Percentiles rank a stretch among this genome's conserved stretches.
These are phyloP conservation scores for Cladosporium oxysporum DNA, from an alignment of 2,329 filamentous ascomycete genomes.

Conservation along the genomic window DNA sequence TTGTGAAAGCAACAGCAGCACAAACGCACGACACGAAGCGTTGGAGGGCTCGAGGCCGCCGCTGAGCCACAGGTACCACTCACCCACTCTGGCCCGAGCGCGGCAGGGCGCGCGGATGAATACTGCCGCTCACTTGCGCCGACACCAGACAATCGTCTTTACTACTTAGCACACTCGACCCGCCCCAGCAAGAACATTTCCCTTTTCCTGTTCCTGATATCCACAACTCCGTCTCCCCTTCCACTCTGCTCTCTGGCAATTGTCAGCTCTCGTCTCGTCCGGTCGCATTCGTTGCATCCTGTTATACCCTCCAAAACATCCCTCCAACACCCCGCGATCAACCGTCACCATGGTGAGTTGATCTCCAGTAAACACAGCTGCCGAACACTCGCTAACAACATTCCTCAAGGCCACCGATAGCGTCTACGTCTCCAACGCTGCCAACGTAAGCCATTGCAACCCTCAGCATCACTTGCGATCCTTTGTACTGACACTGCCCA, in stretches of 20 bases:
- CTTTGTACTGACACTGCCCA: slow-evolving; percentile 50
- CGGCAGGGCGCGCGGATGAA: slow-evolving; percentile 5
- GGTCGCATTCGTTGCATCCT: neutral
- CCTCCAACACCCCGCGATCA: slow-evolving; percentile 21
- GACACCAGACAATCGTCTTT: neutral
- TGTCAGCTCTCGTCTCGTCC: neutral
- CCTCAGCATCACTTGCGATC: neutral
- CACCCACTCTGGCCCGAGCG: neutral
- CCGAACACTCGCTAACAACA: slow-evolving; percentile 11
- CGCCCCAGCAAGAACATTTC: neutral
- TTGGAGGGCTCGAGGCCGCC: slow-evolving; percentile 11
- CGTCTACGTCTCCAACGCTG: slow-evolving; percentile 50
- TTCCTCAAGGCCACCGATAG: slow-evolving; percentile 26
- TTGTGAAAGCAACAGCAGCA: neutral
- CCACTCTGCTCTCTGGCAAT: slow-evolving; percentile 15
- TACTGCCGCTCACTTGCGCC: neutral
- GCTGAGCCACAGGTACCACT: slow-evolving; percentile 11
- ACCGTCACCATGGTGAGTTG: slow-evolving; percentile 26
- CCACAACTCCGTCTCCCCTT: neutral
- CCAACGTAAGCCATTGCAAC: slow-evolving; percentile 44
- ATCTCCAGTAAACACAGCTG: slow-evolving; percentile 11
- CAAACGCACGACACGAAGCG: neutral
- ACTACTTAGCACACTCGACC: neutral
- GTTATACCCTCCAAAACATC: slow-evolving; percentile 12
- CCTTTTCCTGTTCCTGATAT: neutral